Conservation (phyloP, 805 yeast species). For the Wickerhamiella shivajii region DNA sequence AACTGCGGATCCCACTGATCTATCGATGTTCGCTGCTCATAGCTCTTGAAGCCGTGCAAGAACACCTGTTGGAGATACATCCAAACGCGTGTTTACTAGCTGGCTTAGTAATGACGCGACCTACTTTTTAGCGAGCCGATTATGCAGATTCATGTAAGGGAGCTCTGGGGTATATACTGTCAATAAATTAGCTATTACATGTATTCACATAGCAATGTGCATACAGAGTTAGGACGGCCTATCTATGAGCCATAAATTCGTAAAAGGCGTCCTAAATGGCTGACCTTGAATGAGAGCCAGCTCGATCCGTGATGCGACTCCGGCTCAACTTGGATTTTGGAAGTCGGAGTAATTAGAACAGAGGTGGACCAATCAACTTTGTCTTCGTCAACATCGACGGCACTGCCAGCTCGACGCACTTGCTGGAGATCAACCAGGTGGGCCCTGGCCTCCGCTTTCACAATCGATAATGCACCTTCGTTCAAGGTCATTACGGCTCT, state of each 20-base stretch:
- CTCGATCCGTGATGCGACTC: not conserved
- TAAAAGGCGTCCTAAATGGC: too few relatives aligned
- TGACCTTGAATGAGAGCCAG: slow-evolving; percentile 5
- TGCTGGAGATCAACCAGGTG: slow-evolving; percentile 1
- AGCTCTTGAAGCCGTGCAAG: slow-evolving; percentile 94
- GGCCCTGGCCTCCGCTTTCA: slow-evolving; percentile 31
- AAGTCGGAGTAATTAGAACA: not conserved
- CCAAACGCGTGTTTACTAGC: too few relatives aligned
- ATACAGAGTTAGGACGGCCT: too few relatives aligned
- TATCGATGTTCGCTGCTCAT: slow-evolving; percentile 91
- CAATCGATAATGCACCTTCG: slow-evolving; percentile 39
- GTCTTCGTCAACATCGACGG: not conserved
- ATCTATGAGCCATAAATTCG: too few relatives aligned
- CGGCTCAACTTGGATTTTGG: not conserved
- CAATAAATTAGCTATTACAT: too few relatives aligned
- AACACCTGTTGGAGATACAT: slow-evolving; percentile 95
- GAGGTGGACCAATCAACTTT: slow-evolving; percentile 1
- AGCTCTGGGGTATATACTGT: too few relatives aligned
- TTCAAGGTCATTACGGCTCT: slow-evolving; percentile 37
- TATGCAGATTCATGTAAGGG: too few relatives aligned
- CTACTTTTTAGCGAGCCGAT: too few relatives aligned
- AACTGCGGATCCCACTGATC: slow-evolving; percentile 93
- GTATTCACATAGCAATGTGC: too few relatives aligned
- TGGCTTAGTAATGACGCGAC: too few relatives aligned
- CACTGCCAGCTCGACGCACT: slow-evolving; percentile 5